Evolutionary conservation across 352 stramenopile genomes (phyloP).

Genomic region (Thalassiosira mediterranea): DNA sequence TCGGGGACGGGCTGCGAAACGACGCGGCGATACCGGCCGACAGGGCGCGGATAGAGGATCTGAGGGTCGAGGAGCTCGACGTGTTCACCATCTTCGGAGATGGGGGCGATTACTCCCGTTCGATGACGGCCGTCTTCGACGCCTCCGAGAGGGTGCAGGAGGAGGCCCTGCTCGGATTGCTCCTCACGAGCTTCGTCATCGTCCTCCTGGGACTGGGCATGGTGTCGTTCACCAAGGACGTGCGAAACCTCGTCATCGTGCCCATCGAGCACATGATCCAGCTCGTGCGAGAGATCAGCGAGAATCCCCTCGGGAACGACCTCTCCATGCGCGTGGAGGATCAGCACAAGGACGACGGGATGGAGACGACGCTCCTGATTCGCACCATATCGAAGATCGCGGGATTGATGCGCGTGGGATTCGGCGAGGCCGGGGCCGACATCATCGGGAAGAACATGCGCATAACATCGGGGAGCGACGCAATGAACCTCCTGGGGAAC

Average conservation of each 20-base stretch:
- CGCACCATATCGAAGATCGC: conserved; percentile 94
- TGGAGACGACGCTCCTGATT: conserved; percentile 95
- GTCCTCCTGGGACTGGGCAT: conserved; percentile 68
- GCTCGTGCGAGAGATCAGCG: conserved; percentile 82
- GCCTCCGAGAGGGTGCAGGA: conserved; percentile 26
- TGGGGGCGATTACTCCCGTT: conserved; percentile 7
- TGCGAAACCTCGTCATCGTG: conserved; percentile 93
- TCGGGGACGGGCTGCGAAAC: conserved; percentile 36
- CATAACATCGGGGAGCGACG: conserved; percentile 40
- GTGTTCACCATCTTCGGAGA: conserved; percentile 26
- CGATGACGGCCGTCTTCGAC: conserved; percentile 64
- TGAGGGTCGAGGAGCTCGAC: conserved; percentile 37
- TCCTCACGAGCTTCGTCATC: conserved; percentile 74
- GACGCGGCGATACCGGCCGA: conserved; percentile 30
- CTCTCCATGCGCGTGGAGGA: conserved; percentile 63
- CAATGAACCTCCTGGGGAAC: conserved; percentile 92
- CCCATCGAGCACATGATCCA: conserved; percentile 96
- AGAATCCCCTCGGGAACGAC: conserved; percentile 86
- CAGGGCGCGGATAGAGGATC: conserved; percentile 32
- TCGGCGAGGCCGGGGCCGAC: conserved; percentile 88
- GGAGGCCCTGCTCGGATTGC: conserved; percentile 57
- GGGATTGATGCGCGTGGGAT: conserved; percentile 93
- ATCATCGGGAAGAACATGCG: conserved; percentile 97
- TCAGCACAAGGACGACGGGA: conserved; percentile 84
- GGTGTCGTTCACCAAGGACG: conserved; percentile 89